Evolutionary conservation across 78 protist species (phyloP).

Genomic region (Polysphondylium violaceum): DNA sequence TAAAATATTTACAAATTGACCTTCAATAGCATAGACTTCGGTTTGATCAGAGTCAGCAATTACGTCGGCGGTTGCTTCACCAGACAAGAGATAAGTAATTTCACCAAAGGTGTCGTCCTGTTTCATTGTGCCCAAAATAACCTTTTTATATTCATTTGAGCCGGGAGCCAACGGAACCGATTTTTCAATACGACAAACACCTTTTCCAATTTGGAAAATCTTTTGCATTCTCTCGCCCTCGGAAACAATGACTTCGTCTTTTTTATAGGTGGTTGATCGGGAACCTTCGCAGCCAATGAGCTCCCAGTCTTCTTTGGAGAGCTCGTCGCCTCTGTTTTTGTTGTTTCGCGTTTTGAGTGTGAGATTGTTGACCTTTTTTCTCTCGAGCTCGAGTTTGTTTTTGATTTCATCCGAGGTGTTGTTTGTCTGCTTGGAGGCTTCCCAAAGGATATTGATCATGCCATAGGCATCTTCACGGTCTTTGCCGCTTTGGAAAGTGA

Average conservation of each 20-base stretch:
- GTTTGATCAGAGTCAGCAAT: conserved; percentile 67
- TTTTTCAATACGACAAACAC: conserved; percentile 78
- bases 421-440: conserved; percentile 27
- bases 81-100: conserved; percentile 79
- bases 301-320: conserved; percentile 82
- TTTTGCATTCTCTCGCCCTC: conserved; percentile 77
- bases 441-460: conserved; percentile 52
- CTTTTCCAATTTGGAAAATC: conserved; percentile 85
- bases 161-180: conserved; percentile 24
- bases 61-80: conserved; percentile 80
- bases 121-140: conserved; percentile 74
- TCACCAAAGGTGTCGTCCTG: conserved; percentile 86
- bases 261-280: conserved; percentile 22
- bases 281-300: conserved; percentile 71
- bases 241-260: conserved; percentile 69
- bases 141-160: conserved; percentile 23
- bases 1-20: conserved; percentile 82
- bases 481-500: conserved; percentile 37
- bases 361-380: conserved; percentile 38
- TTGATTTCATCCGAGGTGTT: conserved; percentile 45
- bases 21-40: conserved; percentile 80
- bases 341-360: conserved; percentile 43
- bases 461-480: conserved; percentile 64
- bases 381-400: conserved; percentile 28
- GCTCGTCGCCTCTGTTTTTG: conserved; percentile 38